Percentiles rank a stretch among this genome's conserved stretches.
Conservation (phyloP, 768 basidiomycete species). For the Sarcomyxa edulis region DNA sequence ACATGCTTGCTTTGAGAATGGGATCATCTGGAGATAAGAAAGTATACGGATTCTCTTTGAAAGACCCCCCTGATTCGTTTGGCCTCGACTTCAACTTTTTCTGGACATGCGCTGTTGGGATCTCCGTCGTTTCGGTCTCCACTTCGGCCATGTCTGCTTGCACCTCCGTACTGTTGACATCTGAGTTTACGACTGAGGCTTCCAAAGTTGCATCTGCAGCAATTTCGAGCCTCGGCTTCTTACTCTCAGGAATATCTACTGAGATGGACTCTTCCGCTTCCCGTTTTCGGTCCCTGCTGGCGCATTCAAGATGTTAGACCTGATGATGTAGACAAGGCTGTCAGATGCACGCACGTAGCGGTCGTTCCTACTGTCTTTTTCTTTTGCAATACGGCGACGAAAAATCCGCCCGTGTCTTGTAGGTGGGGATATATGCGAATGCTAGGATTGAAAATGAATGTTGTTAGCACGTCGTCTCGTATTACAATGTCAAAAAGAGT, state of each 20-base stretch:
- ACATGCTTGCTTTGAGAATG: constrained; percentile 71
- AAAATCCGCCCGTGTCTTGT: constrained; percentile 97
- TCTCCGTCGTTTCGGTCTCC: not conserved
- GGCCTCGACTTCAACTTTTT: constrained; percentile 15
- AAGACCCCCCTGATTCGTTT: constrained; percentile 31
- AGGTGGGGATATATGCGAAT: constrained; percentile 91
- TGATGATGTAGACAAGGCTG: not conserved
- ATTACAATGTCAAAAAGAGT: not conserved
- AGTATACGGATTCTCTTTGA: constrained; percentile 91
- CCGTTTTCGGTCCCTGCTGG: constrained; percentile 52
- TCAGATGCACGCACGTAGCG: not conserved
- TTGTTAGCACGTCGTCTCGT: not conserved
- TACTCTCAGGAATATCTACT: constrained; percentile 39
- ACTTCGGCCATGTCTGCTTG: constrained; percentile 1
- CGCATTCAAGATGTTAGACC: too few species aligned
- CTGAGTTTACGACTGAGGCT: constrained; percentile 1
- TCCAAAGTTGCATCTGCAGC: constrained; percentile 13
- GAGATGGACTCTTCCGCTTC: constrained; percentile 36
- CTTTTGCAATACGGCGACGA: constrained; percentile 83
- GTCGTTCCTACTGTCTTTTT: constrained; percentile 14
- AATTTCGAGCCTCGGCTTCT: constrained; percentile 44
- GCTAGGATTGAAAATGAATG: constrained; percentile 30
- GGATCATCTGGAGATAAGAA: constrained; percentile 71
- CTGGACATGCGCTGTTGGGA: constrained; percentile 7
- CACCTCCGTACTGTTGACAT: not conserved